Percentiles rank a stretch among this genome's conserved stretches.
These are phyloP conservation scores for Pluteus cervinus DNA, from an alignment of 768 basidiomycete species.

Conservation along the genomic window DNA sequence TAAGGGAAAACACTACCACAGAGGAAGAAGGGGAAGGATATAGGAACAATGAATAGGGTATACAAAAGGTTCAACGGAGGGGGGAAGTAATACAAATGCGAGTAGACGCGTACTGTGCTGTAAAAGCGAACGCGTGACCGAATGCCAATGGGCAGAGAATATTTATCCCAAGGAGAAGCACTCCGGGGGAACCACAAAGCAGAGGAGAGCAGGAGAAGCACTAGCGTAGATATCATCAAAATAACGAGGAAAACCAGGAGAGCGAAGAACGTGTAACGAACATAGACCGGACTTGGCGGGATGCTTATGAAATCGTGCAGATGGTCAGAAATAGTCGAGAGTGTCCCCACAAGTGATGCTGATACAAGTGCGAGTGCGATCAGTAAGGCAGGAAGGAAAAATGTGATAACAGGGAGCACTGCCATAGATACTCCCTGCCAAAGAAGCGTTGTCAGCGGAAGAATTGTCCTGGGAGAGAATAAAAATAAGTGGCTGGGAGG, in stretches of 20 bases:
- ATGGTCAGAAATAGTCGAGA: conserved; percentile 10
- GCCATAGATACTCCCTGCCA: conserved; percentile 28
- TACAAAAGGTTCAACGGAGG: conserved; percentile 45
- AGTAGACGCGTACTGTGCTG: conserved; percentile 28
- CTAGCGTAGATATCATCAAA: conserved; percentile 27
- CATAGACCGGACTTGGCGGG: too few species aligned
- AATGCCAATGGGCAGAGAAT: conserved; percentile 34
- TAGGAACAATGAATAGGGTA: conserved; percentile 16
- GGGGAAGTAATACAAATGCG: conserved; percentile 36
- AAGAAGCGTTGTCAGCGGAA: conserved; percentile 43
- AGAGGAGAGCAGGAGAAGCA: conserved; percentile 21
- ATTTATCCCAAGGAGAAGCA: conserved; percentile 39
- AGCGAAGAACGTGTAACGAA: conserved; percentile 38
- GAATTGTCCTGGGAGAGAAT: conserved; percentile 25
- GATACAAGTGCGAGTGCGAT: conserved; percentile 40
- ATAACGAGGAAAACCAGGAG: conserved; percentile 34
- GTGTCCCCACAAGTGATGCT: conserved; percentile 36
- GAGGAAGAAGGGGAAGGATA: conserved; percentile 9
- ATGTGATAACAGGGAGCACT: conserved; percentile 32
- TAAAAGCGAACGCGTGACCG: conserved; percentile 37
- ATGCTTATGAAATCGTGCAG: too few species aligned
- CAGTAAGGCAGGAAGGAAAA: conserved; percentile 45
- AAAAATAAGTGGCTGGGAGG: conserved; percentile 40
- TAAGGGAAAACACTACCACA: conserved; percentile 14
- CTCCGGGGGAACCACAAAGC: conserved; percentile 5